phyloP scores from a whole-genome alignment of 2,329 filamentous ascomycete species.

The Basipetospora chlamydospora region DNA sequence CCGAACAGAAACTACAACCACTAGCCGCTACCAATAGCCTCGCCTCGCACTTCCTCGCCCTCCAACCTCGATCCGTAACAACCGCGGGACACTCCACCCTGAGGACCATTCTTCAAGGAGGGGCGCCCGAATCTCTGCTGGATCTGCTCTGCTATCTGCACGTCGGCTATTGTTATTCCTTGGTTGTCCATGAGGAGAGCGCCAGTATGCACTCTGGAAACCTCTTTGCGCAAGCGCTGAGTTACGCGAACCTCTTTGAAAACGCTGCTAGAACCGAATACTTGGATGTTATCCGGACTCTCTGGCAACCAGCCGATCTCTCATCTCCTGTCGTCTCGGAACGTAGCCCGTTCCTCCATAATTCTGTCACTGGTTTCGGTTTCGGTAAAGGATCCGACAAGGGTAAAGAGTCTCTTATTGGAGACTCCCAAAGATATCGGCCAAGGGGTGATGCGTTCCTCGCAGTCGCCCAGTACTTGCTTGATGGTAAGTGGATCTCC shows the following conservation, averaged over 20 bases:
- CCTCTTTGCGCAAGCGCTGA: conserved; percentile 32
- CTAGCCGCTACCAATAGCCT: conserved; percentile 27
- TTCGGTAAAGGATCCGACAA: background rate
- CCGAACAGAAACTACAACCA: conserved; percentile 25
- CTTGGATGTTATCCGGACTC: conserved; percentile 24
- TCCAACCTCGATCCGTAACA: conserved; percentile 24
- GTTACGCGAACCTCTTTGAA: conserved; percentile 26
- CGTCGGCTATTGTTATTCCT: conserved; percentile 33
- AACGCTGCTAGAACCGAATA: conserved; percentile 23
- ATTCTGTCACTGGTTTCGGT: no score
- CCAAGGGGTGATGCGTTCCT: conserved; percentile 18
- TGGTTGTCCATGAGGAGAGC: conserved; percentile 29
- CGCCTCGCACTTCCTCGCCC: conserved; percentile 22
- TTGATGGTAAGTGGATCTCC: conserved; percentile 28
- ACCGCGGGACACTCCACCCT: conserved; percentile 26
- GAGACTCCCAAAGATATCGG: background rate
- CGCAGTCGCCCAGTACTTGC: conserved; percentile 28
- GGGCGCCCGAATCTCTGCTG: conserved; percentile 22
- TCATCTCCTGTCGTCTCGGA: no score
- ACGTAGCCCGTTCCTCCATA: no score
- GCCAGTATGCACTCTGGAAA: conserved; percentile 18
- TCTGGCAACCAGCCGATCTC: conserved; percentile 32
- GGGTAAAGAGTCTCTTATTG: background rate
- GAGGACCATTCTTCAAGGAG: conserved; percentile 22
- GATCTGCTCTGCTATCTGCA: conserved; percentile 37